Evolutionary conservation across 225 moss, liverwort and hornwort species (phyloP).

Genomic region (Straminergon stramineum): DNA sequence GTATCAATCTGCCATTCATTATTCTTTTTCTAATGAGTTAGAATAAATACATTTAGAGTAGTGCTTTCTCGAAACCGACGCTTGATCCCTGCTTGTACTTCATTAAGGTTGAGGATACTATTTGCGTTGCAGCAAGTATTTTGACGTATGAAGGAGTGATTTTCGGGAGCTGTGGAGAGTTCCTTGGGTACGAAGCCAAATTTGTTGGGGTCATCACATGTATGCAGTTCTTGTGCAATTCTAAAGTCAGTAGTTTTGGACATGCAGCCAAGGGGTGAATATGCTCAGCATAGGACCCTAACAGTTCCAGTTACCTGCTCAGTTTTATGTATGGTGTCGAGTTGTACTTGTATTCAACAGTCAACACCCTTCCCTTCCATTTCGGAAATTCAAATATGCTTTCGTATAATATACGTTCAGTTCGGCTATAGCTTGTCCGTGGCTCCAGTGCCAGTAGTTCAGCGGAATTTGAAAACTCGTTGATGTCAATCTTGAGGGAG

Average conservation of each 20-base stretch:
- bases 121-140: not conserved
- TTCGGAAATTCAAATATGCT: not conserved
- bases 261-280: not conserved
- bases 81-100: not conserved
- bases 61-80: not conserved
- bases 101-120: not conserved
- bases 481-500: not conserved
- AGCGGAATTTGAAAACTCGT: not conserved
- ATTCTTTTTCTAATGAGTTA: not conserved
- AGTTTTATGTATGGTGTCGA: not conserved
- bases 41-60: not conserved
- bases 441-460: not conserved
- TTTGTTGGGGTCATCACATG: not conserved
- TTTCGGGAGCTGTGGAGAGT: not conserved
- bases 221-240: not conserved
- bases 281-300: not conserved
- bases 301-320: not conserved
- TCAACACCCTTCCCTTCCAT: not conserved
- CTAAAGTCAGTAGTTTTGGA: not conserved
- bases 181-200: not conserved
- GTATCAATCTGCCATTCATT: not conserved
- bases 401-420: not conserved
- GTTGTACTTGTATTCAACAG: not conserved
- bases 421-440: not conserved
- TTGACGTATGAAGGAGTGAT: not conserved